Evolutionary conservation across 2,329 filamentous ascomycete genomes (phyloP), one percentile per base, ranked within the genome.

Genomic region (Tolypocladium amazonense): DNA sequence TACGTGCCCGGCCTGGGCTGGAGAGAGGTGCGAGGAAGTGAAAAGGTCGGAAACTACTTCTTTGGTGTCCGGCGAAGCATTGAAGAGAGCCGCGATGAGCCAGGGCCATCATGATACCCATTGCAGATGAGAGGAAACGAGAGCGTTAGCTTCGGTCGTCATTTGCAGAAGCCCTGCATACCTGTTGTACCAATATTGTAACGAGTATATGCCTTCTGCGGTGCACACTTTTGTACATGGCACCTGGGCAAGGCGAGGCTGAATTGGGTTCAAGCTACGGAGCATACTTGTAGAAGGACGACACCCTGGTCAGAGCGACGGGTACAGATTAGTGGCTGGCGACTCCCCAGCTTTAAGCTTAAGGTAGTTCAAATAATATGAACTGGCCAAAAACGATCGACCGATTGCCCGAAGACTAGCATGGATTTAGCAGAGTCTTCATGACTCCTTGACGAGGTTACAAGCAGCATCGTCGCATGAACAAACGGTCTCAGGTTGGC

Each of bases 1-100:
- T 99, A 96, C 77, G 81, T 97, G 59, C 94, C 94, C 0, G 92
- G 90, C 0, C 60, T 96, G 53, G 94, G 94, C 3, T 97, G 94
- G 94, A 92, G 82, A 75, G 84, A 90, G 72, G 86, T 97, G 5
- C 73, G 76, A 30, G 89, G 90, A 3, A 89, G 91, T 67, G 93
- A 97, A 77, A 85, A 84, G 69, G 85, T 90, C 69, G 93, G 93
- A 12, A 99, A 99, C 73, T 99, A 97, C 76, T 97, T 99, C 74
- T 96, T 97, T 72, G 94, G 84, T 11, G 86, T 96, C 52, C 84
- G 87, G 75, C 76, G 75, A 65, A 69, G 47, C 14, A 41, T 4
- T 14, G 50, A 53, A 53, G 50, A 7, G 50, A 23, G 30, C 30
- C 18, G 18, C 50, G 30, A 33, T 4, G 50, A 35, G 50, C 30